Evolutionary conservation across 2,329 filamentous ascomycete species (phyloP).

Genomic region (Calycina herbarum): DNA sequence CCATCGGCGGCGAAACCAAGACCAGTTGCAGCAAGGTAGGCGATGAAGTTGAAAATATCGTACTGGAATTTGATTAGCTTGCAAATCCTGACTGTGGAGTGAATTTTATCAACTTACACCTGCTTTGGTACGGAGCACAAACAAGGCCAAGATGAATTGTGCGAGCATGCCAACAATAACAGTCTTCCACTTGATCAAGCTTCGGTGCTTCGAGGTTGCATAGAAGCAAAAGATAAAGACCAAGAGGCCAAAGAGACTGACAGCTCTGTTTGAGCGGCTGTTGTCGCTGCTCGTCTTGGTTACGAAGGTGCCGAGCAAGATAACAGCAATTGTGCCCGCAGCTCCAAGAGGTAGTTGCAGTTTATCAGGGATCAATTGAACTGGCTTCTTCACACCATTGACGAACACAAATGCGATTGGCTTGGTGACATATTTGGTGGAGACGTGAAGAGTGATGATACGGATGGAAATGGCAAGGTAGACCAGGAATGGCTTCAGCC

Average conservation of each 20-base stretch:
- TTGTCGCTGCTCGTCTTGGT: slow-evolving; percentile 73
- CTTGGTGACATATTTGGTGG: slow-evolving; percentile 63
- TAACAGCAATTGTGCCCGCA: slow-evolving; percentile 63
- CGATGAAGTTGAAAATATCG: slow-evolving; percentile 91
- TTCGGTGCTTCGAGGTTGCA: slow-evolving; percentile 69
- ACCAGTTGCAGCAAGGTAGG: slow-evolving; percentile 69
- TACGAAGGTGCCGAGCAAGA: slow-evolving; percentile 76
- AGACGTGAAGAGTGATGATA: slow-evolving; percentile 71
- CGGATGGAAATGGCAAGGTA: slow-evolving; percentile 75
- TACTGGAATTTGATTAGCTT: slow-evolving; percentile 43
- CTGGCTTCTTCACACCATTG: slow-evolving; percentile 59
- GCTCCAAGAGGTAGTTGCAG: slow-evolving; percentile 64
- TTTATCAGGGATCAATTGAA: slow-evolving; percentile 64
- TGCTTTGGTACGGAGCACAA: slow-evolving; percentile 77
- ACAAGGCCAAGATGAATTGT: slow-evolving; percentile 86
- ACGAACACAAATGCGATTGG: slow-evolving; percentile 70
- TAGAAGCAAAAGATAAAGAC: slow-evolving; percentile 71
- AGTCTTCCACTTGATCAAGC: slow-evolving; percentile 67
- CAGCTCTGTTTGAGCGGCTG: slow-evolving; percentile 74
- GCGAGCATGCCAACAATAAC: slow-evolving; percentile 86
- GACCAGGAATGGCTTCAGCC: slow-evolving; percentile 81
- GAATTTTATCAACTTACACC: slow-evolving; percentile 45
- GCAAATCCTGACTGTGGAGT: no score
- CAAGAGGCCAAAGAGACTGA: slow-evolving; percentile 76
- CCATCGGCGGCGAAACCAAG: slow-evolving; percentile 76